Evolutionary conservation across 1,284 basidiomycete species (phyloP), one percentile per base, ranked within the genome.

Genomic region (Cerioporus squamosus): DNA sequence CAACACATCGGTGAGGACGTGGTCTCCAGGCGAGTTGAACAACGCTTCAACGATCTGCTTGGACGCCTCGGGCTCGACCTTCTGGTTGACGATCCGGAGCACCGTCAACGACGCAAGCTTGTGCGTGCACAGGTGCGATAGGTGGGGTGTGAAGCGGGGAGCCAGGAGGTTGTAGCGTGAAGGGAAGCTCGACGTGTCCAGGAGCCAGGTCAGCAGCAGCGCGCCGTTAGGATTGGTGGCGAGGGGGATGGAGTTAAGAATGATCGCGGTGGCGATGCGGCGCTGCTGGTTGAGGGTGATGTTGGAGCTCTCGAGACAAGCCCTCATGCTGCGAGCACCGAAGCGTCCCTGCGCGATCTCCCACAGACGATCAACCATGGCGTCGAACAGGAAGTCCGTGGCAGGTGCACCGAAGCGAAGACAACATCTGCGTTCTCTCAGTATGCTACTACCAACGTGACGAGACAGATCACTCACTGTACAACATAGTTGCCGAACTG

Each of bases 401-500:
- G 84, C 84, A 17, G 97, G 96, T 29, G 88, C 77, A 46, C 93
- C 93, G 67, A 98, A 99, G 22, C 93, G 90, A 50, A 99, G 80
- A 70, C 95, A 96, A 70, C 95, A 95, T 72, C 90, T 93, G 57
- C 51, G 26, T 49, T 59, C 55, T 44, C 6, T 49, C 33, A 60
- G 68, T 36, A 66, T 52, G 51, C 20, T n/a, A 61, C 38, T 23
- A 24, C 29, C 5, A 44, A 29, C 14, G 42, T 43, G 36, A 40
- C 14, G 33, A 49, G 45, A 6, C 53, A 53, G 36, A 24, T 44
- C 31, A 81, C 90, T 73, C 71, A 93, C 91, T 97, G 94, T 45
- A 97, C 93, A 60, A 99, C 97, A 72, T 99, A 99, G 76, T 99
- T 99, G 57, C 97, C 97, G 65, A 97, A 96, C 71, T 96, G 93